These are phyloP conservation scores for Smittium culicis DNA, from an alignment of 371 early-diverging fungal species.

Conservation along the genomic window DNA sequence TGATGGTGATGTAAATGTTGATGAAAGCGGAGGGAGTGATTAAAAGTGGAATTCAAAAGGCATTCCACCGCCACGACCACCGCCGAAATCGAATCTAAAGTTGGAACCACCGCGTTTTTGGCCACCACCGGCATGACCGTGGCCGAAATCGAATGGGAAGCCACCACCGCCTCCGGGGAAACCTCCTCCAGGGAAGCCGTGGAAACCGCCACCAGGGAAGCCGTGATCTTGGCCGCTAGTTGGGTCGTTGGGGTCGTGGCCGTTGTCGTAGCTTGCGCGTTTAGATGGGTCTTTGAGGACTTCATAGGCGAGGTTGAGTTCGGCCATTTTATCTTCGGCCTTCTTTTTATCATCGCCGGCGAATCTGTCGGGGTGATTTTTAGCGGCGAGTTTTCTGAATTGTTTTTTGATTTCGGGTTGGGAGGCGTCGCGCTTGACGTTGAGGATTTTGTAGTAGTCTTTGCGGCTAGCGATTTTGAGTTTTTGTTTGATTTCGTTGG, in stretches of 20 bases:
- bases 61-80: too few relatives aligned
- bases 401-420: constrained; percentile 79
- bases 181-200: constrained; percentile 37
- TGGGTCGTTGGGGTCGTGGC: constrained; percentile 87
- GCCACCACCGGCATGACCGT: neutral
- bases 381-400: constrained; percentile 73
- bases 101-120: neutral
- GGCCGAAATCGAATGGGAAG: neutral
- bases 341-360: constrained; percentile 59
- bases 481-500: constrained; percentile 44
- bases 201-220: constrained; percentile 29
- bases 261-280: constrained; percentile 68
- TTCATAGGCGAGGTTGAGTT: constrained; percentile 87
- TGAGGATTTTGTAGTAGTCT: constrained; percentile 91
- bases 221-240: constrained; percentile 25
- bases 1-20: too few relatives aligned
- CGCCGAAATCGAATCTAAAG: neutral
- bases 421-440: constrained; percentile 59
- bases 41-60: too few relatives aligned
- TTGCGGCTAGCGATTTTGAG: constrained; percentile 52
- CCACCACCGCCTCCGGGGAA: neutral
- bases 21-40: too few relatives aligned
- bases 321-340: constrained; percentile 79
- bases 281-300: constrained; percentile 64
- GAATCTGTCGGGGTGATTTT: constrained; percentile 85